A percentile compares a stretch with the other conserved stretches of the same genome.
Conservation (phyloP, 2,329 filamentous ascomycete genomes). For the Talaromyces amestolkiae region DNA sequence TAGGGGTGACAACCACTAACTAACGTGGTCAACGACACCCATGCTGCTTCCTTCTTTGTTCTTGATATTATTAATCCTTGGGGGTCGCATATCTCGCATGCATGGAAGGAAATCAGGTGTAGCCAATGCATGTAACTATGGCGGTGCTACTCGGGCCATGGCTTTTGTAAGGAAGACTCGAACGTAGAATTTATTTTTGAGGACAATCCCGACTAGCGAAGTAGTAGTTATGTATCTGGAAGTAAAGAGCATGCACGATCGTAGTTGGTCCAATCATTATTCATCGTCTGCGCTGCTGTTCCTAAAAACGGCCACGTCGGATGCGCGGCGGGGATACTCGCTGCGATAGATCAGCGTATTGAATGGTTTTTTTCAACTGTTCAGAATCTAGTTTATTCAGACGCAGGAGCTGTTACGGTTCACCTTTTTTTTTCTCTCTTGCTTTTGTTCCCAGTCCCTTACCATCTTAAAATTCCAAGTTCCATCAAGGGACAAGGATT, state of each 20-base stretch:
- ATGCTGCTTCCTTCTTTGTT: conserved; percentile 8
- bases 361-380: not conserved
- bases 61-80: conserved; percentile 1
- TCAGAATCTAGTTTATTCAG: not conserved
- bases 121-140: not conserved
- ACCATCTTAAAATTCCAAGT: not conserved
- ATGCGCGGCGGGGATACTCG: conserved; percentile 16
- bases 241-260: not conserved
- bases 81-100: conserved; percentile 7
- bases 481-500: conserved; percentile 7
- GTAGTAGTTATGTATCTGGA: not conserved
- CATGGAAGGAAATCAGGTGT: conserved; percentile 4
- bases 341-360: conserved; percentile 12
- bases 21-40: conserved; percentile 1
- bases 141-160: not conserved
- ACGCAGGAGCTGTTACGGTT: not conserved
- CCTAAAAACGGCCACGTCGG: conserved; percentile 15
- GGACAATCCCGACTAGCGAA: not conserved
- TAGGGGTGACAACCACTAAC: conserved; percentile 3
- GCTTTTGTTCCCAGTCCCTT: no score
- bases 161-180: not conserved
- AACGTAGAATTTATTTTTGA: not conserved
- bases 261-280: conserved; percentile 7
- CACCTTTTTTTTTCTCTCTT: not conserved
- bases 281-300: not conserved